These are phyloP conservation scores for Moniliophthora roreri DNA, from an alignment of 1,284 basidiomycete species.

Conservation along the genomic window DNA sequence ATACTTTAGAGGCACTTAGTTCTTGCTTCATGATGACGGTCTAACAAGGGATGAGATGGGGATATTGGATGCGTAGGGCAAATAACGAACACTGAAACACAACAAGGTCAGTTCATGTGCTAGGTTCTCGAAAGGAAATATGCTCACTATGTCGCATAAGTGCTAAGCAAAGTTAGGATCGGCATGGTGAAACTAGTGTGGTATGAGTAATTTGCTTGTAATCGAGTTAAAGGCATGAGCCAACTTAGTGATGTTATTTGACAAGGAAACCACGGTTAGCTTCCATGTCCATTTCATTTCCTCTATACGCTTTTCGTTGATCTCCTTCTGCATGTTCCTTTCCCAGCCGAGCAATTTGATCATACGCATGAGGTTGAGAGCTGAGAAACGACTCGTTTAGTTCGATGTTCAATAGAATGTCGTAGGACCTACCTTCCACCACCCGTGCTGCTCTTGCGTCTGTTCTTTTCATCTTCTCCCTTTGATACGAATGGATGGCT, in stretches of 20 bases:
- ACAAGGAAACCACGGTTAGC: conserved; percentile 38
- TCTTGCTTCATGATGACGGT: conserved; percentile 35
- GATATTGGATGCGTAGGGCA: neutral
- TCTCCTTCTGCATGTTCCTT: conserved; percentile 47
- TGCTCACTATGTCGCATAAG: conserved; percentile 27
- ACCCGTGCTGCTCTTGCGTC: conserved; percentile 22
- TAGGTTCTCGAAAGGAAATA: neutral
- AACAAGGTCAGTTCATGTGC: neutral
- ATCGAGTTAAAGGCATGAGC: neutral
- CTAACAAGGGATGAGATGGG: conserved; percentile 26
- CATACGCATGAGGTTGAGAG: conserved; percentile 55
- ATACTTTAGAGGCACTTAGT: conserved; percentile 17
- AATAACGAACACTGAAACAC: conserved; percentile 11
- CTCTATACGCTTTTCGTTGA: conserved; percentile 53
- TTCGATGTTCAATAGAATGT: neutral
- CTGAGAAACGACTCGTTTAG: conserved; percentile 22
- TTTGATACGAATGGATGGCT: conserved; percentile 19
- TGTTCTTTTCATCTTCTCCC: conserved; percentile 20
- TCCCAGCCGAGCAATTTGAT: conserved; percentile 78
- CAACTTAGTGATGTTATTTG: conserved; percentile 4
- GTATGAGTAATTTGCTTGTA: neutral
- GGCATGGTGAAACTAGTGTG: conserved; percentile 44
- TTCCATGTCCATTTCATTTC: conserved; percentile 52
- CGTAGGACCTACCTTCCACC: conserved; percentile 36
- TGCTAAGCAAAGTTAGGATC: conserved; percentile 52